These are phyloP conservation scores for Pichia sp. DNA, from an alignment of 1,139 yeast species.

Conservation along the genomic window DNA sequence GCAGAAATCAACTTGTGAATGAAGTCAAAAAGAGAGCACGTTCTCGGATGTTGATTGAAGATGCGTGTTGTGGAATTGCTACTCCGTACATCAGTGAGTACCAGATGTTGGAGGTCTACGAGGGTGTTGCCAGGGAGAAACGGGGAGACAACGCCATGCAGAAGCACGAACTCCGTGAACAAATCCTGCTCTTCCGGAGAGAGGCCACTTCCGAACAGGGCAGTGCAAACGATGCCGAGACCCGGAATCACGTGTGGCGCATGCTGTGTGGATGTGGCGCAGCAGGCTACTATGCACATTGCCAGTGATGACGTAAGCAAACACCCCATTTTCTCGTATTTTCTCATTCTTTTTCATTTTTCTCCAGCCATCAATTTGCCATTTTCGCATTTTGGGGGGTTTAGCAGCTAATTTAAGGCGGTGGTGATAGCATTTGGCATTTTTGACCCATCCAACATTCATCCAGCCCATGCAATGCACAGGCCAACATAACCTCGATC, in stretches of 20 bases:
- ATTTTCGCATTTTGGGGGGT: too few relatives aligned
- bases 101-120: constrained; percentile 15
- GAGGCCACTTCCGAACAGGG: neutral
- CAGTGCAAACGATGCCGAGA: neutral
- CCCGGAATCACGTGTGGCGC: neutral
- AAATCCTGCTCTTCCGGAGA: neutral
- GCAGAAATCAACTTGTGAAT: constrained; percentile 1
- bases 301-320: too few relatives aligned
- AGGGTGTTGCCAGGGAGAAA: constrained; percentile 7
- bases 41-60: neutral
- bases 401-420: too few relatives aligned
- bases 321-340: too few relatives aligned
- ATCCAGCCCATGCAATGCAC: too few relatives aligned
- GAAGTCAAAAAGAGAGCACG: constrained; percentile 5
- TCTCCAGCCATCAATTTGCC: too few relatives aligned
- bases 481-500: too few relatives aligned
- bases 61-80: neutral
- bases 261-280: constrained; percentile 1
- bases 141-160: too few relatives aligned
- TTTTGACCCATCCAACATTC: too few relatives aligned
- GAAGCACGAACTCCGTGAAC: neutral
- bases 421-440: too few relatives aligned
- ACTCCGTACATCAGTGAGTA: neutral
- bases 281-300: neutral
- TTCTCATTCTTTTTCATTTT: too few relatives aligned